Evolutionary conservation across 257 asterid species (phyloP).

Genomic region (Rauvolfia tetraphylla): DNA sequence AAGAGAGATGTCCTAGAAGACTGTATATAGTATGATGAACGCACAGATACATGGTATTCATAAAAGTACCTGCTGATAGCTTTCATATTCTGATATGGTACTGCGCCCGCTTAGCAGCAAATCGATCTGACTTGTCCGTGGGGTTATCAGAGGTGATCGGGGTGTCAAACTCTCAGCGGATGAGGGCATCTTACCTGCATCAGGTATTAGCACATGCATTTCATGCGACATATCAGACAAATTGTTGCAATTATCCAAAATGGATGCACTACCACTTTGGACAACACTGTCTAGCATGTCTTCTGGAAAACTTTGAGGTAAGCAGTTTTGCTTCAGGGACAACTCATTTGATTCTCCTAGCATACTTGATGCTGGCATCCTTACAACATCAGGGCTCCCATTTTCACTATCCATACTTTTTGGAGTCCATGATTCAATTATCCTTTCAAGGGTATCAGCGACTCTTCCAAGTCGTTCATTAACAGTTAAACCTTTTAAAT

Average conservation of each 20-base stretch:
- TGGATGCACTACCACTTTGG: slow-evolving; percentile 42
- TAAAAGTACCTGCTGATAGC: slow-evolving; percentile 68
- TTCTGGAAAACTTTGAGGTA: slow-evolving; percentile 45
- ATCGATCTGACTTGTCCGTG: slow-evolving; percentile 76
- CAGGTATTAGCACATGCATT: slow-evolving; percentile 36
- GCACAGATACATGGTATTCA: neutral
- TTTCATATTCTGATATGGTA: slow-evolving; percentile 74
- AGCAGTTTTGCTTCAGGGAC: slow-evolving; percentile 40
- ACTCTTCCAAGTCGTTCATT: slow-evolving; percentile 87
- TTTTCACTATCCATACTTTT: slow-evolving; percentile 41
- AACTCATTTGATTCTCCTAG: slow-evolving; percentile 47
- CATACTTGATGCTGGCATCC: slow-evolving; percentile 36
- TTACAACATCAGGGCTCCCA: slow-evolving; percentile 55
- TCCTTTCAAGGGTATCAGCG: slow-evolving; percentile 77
- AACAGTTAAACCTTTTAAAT: slow-evolving; percentile 80
- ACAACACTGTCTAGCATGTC: slow-evolving; percentile 47
- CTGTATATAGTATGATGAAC: neutral
- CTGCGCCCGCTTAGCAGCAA: slow-evolving; percentile 60
- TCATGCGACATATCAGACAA: slow-evolving; percentile 37
- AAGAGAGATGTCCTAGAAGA: slow-evolving; percentile 6
- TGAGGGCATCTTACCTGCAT: slow-evolving; percentile 48
- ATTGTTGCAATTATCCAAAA: slow-evolving; percentile 40
- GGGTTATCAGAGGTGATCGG: slow-evolving; percentile 83
- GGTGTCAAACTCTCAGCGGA: slow-evolving; percentile 84
- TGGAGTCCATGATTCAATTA: slow-evolving; percentile 80